These are phyloP conservation scores for Ophiostoma piceae DNA, from an alignment of 2,329 filamentous ascomycete genomes.

Conservation along the genomic window DNA sequence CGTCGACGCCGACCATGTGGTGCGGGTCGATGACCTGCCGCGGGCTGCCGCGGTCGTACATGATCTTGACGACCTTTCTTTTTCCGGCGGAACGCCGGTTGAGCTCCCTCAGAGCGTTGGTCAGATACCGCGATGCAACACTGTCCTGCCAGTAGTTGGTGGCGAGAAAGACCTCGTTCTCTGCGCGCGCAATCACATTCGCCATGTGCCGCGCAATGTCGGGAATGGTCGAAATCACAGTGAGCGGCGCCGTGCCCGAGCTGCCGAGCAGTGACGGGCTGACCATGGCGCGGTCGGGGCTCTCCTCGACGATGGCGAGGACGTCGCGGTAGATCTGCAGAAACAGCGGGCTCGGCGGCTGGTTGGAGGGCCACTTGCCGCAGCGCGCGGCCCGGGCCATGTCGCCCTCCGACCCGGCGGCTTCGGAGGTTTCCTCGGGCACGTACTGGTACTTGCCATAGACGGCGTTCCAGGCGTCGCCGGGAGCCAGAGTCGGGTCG, in stretches of 20 bases:
- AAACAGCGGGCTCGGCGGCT: constrained; percentile 62
- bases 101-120: constrained; percentile 63
- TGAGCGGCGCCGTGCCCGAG: constrained; percentile 60
- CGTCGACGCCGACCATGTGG: constrained; percentile 51
- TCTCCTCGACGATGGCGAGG: constrained; percentile 49
- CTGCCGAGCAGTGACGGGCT: constrained; percentile 50
- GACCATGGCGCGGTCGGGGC: constrained; percentile 47
- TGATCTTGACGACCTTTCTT: constrained; percentile 63
- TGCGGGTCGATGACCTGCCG: constrained; percentile 63
- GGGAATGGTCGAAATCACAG: constrained; percentile 61
- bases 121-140: constrained; percentile 61
- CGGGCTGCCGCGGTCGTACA: constrained; percentile 66
- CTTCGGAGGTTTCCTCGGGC: constrained; percentile 25
- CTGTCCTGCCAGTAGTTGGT: constrained; percentile 74
- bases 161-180: constrained; percentile 66
- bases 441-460: constrained; percentile 38
- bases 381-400: constrained; percentile 53
- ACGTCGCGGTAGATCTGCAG: constrained; percentile 64
- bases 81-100: constrained; percentile 54
- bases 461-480: constrained; percentile 51
- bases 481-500: constrained; percentile 49
- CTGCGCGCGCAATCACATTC: constrained; percentile 67
- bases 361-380: constrained; percentile 56
- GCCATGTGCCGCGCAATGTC: constrained; percentile 71
- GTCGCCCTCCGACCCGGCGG: constrained; percentile 35